Evolutionary conservation across 2,329 filamentous ascomycete genomes (phyloP).

Genomic region (Chlorencoelia australis): DNA sequence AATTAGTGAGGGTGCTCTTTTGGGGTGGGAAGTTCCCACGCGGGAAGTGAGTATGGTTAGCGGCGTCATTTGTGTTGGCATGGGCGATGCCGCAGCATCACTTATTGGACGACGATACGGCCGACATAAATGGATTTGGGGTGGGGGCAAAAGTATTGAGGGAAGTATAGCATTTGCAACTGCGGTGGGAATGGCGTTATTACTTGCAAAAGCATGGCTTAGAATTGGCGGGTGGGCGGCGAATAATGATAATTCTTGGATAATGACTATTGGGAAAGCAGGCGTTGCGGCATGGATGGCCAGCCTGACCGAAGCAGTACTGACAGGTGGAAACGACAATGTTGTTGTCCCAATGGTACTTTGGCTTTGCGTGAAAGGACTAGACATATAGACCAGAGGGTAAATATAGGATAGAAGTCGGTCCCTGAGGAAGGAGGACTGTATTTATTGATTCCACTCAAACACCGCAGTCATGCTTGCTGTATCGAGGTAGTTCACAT

Average conservation of each 20-base stretch:
- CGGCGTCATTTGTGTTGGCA: slow-evolving; percentile 86
- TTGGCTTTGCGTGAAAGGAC: slow-evolving; percentile 87
- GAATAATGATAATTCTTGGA: slow-evolving; percentile 66
- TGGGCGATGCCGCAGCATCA: slow-evolving; percentile 89
- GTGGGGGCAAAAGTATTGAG: slow-evolving; percentile 90
- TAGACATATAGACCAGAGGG: slow-evolving; percentile 27
- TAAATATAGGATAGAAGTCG: too few relatives aligned
- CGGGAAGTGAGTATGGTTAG: slow-evolving; percentile 84
- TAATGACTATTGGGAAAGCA: slow-evolving; percentile 59
- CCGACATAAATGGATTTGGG: slow-evolving; percentile 88
- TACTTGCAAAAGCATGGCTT: slow-evolving; percentile 64
- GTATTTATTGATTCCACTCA: too few relatives aligned
- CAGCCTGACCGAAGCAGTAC: slow-evolving; percentile 85
- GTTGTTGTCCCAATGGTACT: slow-evolving; percentile 89
- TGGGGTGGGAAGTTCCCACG: slow-evolving; percentile 64
- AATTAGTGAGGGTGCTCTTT: slow-evolving; percentile 42
- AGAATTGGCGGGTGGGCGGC: slow-evolving; percentile 66
- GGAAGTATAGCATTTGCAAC: slow-evolving; percentile 71
- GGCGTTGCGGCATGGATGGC: slow-evolving; percentile 65
- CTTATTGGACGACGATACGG: slow-evolving; percentile 83
- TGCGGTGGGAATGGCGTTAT: slow-evolving; percentile 68
- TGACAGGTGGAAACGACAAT: slow-evolving; percentile 97
- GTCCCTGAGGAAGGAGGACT: too few relatives aligned
- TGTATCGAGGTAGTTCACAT: too few relatives aligned
- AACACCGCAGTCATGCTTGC: too few relatives aligned